Evolutionary conservation across 2,329 filamentous ascomycete species (phyloP), one percentile per base, ranked within the genome.

Genomic region (Colletotrichum plurivorum): DNA sequence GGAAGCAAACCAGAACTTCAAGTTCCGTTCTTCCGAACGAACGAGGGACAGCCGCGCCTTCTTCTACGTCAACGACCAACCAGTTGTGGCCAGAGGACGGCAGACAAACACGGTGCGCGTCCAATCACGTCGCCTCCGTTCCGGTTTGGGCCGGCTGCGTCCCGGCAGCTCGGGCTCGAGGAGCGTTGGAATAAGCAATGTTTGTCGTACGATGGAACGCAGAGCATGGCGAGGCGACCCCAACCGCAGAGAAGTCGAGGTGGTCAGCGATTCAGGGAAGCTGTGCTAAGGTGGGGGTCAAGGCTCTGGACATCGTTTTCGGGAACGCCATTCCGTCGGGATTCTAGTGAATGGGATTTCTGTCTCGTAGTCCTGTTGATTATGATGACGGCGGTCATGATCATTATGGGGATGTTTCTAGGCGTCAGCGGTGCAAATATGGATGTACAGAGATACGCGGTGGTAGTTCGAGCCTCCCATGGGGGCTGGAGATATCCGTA

Each of bases 201-300:
- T 27, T 18, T 36, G 45, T 58, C 53, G 45, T 57, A 58, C 46
- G 31, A 60, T 39, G 27, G 31, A 36, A 36, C 31, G 31, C 31
- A 36, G 15, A 18, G 9, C 16, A 18, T 31, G 13, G 10, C 41
- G 54, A 22, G 31, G 8, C 31, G 31, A 36, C 9, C 7, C 36
- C 62, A 36, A 31, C 31, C 8, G 58, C 6, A 22, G 4, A 5
- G 13, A 8, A 22, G 7, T 4, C 9, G 6, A 58, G 18, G 54
- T 54, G 62, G 62, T 59, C 46, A 59, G 54, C 36, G 62, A 65
- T 36, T 65, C 46, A 36, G 56, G 53, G 31, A 16, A 12, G 27
- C 13, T 4, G 16, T 39, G 39, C 16, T 22, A 25, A 36, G 56
- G 20, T 51, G 43, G 63, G 57, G 57, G 51, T 43, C 63, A 51